Conservation (phyloP, 495 filamentous ascomycete species). For the Viridothelium virens region DNA sequence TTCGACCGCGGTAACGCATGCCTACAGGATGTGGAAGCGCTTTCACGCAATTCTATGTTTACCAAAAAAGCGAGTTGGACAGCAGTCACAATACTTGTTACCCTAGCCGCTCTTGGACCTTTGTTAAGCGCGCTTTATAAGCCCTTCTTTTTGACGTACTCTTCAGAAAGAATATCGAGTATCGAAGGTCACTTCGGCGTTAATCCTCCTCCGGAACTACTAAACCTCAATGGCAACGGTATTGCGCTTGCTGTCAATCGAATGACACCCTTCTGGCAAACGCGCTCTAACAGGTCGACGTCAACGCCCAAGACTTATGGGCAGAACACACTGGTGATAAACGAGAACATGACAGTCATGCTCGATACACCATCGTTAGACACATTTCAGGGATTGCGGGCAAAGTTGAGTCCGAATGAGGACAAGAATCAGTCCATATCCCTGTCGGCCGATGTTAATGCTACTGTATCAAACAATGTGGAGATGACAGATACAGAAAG, state of each 20-base stretch:
- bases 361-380: not conserved
- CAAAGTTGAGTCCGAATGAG: not conserved
- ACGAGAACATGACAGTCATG: conserved; percentile 1
- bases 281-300: not conserved
- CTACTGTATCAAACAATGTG: not conserved
- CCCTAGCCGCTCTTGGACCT: not conserved
- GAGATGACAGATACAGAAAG: not conserved
- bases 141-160: not conserved
- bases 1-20: not conserved
- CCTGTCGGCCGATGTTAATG: not conserved
- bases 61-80: not conserved
- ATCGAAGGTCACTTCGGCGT: not conserved
- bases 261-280: conserved; percentile 6
- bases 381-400: not conserved
- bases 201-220: not conserved
- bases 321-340: not conserved
- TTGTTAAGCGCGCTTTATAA: not conserved
- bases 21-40: not conserved
- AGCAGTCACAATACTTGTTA: not conserved
- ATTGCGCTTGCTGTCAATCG: not conserved
- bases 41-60: not conserved
- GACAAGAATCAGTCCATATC: not conserved
- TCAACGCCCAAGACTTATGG: not conserved
- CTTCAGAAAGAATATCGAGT: not conserved
- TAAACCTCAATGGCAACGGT: not conserved